Base-by-base conservation (phyloP, 345 rosid genomes). In the Brassica carinata region DNA sequence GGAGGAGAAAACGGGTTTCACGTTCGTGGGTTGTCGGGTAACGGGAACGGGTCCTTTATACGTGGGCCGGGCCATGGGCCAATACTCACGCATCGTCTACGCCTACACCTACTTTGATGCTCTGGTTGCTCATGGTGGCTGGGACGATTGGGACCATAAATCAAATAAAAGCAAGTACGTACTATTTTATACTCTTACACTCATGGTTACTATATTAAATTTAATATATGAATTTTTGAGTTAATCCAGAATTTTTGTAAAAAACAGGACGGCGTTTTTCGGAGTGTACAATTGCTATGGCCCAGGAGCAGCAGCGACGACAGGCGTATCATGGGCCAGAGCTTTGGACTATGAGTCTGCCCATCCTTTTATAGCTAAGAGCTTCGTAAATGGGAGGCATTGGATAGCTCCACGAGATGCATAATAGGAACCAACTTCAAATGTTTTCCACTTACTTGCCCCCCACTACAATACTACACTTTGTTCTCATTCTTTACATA, bases 1-100 rank as follows among this genome's bases (percentile, higher is more conserved):
- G 0, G 94, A 93, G 11, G 98, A 95, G 88, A 91, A 92, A 75
- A 88, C 99, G 7, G 99, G 99, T 13, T 95, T 95, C 19, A 89
- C 98, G 27, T 95, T 95, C 51, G 82, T 91, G 23, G 36, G 86
- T 51, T 95, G 99, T 81, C 84, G 75, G 73, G 97, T 95, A 5
- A 93, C 99, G 3, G 98, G 98, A 0, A 84, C 92, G 1, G 97
- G 99, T 19, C 90, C 84, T 4, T 80, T 95, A 3, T 95, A 93
- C 10, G 97, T 93, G 59, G 99, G 99, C 4, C 92, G 98, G 1
- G 99, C 98, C 76, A 91, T 95, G 99, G 99, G 99, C 43, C 97
- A 91, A 73, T 92, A 93, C 89, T 93, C 99, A 2, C 85, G 99
- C 57, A 95, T 95, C 34, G 97, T 95, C 45, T 95, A 95, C 78